Base-by-base conservation (phyloP, 176 grass and related monocot species). In the Carex myosuroides region DNA sequence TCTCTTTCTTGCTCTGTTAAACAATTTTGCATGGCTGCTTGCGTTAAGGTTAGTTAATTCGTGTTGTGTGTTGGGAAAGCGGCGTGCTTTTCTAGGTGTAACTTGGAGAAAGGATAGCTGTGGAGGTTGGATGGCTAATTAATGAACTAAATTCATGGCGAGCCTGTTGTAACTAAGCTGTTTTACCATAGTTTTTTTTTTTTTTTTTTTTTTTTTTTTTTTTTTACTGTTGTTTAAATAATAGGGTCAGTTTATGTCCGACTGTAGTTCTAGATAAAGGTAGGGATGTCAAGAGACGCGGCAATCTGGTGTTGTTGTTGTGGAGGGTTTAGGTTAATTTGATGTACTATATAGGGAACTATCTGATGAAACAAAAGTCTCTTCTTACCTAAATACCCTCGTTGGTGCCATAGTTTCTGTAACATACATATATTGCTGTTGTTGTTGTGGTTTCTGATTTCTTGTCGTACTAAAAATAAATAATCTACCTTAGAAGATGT, bases 11-110 rank as follows among this genome's bases (percentile, higher is more conserved):
- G n/a, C 79, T 60, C 79, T 64, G 18, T 83, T 64, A 83, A 83
- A 83, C 81, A 83, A 83, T 83, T 83, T 83, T 83, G 81, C 81
- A 83, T 83, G 80, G 58, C 79, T 81, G 79, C 79, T 81, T 81
- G 50, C 73, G 37, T 81, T 62, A 62, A 81, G 79, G 79, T 60
- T 60, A 46, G 79, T 60, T 58, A 81, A 81, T 81, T 81, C 17
- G 30, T 48, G 81, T 69, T 66, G 39, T 66, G 60, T 83, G 58
- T 64, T 82, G 62, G 81, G 62, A 83, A 64, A 83, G 81, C 81
- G 62, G 62, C 81, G 81, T 83, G 81, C 81, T 83, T 83, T 83
- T 83, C 81, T 83, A 69, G 81, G 81, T 83, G 42, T 69, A 68
- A 83, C 81, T 83, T 66, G 60, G 81, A 83, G 81, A 66, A 75